These are phyloP conservation scores for Globisporangium spiculum DNA, from an alignment of 352 stramenopile genomes.

Conservation along the genomic window DNA sequence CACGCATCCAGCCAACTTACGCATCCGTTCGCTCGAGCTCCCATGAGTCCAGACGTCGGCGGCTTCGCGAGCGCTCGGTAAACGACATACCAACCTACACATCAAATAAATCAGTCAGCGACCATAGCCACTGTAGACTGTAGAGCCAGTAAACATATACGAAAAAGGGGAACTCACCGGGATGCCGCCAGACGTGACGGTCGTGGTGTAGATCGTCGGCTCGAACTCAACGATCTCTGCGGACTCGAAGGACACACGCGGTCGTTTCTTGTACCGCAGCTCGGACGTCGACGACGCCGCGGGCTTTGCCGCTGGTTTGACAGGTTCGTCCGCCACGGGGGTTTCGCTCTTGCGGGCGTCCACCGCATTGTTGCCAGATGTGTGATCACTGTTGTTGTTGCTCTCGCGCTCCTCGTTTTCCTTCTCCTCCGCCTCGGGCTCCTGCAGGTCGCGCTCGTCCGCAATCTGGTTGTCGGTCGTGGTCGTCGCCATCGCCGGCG, in stretches of 20 bases:
- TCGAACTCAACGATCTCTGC: constrained; percentile 87
- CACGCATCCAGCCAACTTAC: constrained; percentile 35
- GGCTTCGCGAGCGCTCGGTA: constrained; percentile 68
- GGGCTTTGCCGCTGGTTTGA: constrained; percentile 6
- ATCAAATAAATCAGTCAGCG: not conserved
- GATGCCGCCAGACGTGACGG: constrained; percentile 73
- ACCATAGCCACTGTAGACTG: not conserved
- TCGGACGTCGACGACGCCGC: constrained; percentile 13
- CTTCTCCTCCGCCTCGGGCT: constrained; percentile 24
- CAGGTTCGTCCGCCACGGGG: not conserved
- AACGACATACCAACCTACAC: constrained; percentile 63
- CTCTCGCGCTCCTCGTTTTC: constrained; percentile 18
- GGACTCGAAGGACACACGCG: constrained; percentile 70
- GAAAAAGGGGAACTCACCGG: constrained; percentile 24
- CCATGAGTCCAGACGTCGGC: constrained; percentile 76
- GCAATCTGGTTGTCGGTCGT: not conserved
- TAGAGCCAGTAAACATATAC: constrained; percentile 1
- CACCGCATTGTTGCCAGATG: not conserved
- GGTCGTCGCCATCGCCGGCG: constrained; percentile 21
- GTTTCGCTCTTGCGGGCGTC: not conserved
- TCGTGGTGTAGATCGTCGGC: constrained; percentile 78
- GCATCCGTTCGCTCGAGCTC: constrained; percentile 65
- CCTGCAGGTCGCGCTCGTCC: constrained; percentile 5
- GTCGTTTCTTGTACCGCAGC: constrained; percentile 54
- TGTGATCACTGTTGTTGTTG: constrained; percentile 5